Conservation (phyloP, 1,139 yeast species). For the Zygosaccharomyces pseudobailii region DNA sequence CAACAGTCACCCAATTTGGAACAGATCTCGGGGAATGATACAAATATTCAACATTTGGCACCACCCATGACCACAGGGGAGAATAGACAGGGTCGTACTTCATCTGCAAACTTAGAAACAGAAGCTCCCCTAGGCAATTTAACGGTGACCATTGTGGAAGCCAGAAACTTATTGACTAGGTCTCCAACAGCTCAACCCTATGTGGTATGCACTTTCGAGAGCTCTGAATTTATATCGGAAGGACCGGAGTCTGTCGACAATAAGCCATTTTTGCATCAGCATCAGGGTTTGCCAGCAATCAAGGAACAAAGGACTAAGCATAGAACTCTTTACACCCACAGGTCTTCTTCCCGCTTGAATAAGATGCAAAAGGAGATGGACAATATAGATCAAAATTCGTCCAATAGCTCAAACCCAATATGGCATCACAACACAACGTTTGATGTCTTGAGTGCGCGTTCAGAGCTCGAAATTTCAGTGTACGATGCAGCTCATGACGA, state of each 20-base stretch:
- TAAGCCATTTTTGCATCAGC: slow-evolving; percentile 26
- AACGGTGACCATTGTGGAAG: slow-evolving; percentile 75
- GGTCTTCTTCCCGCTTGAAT: slow-evolving; percentile 58
- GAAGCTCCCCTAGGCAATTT: slow-evolving; percentile 73
- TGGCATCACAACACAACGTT: slow-evolving; percentile 93
- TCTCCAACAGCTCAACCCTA: slow-evolving; percentile 66
- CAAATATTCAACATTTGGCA: not conserved
- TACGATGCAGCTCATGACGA: slow-evolving; percentile 83
- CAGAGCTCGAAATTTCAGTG: slow-evolving; percentile 79
- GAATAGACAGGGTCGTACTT: not conserved
- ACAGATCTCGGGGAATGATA: not conserved
- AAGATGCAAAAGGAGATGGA: slow-evolving; percentile 29
- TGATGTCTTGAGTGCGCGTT: slow-evolving; percentile 80
- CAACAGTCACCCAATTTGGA: slow-evolving; percentile 6
- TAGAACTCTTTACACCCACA: slow-evolving; percentile 56
- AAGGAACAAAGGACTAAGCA: slow-evolving; percentile 22
- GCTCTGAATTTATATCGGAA: slow-evolving; percentile 82
- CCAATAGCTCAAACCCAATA: slow-evolving; percentile 56
- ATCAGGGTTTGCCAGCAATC: slow-evolving; percentile 22
- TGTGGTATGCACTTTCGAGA: slow-evolving; percentile 89
- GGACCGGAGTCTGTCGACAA: slow-evolving; percentile 66
- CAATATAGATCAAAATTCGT: slow-evolving; percentile 7
- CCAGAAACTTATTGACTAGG: slow-evolving; percentile 56
- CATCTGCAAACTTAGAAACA: slow-evolving; percentile 25
- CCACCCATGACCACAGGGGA: not conserved